These are phyloP conservation scores for Apiotrichum domesticum DNA, from an alignment of 1,284 basidiomycete genomes.

Conservation along the genomic window DNA sequence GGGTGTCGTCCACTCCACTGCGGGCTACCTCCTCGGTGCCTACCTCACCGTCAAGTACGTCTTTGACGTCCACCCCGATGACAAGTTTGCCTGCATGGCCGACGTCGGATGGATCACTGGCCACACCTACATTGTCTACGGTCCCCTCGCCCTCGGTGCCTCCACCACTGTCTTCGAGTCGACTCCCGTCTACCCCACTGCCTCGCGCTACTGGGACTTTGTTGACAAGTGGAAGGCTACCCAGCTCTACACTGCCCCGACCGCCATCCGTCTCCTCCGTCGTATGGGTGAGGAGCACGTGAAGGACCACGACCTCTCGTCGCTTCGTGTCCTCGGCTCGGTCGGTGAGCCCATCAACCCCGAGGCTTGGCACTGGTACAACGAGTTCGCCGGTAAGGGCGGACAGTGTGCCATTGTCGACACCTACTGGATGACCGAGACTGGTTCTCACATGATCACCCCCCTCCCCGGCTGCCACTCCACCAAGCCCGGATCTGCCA, in stretches of 20 bases:
- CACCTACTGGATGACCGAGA: slow-evolving; percentile 97
- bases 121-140: slow-evolving; percentile 96
- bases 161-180: slow-evolving; percentile 93
- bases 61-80: slow-evolving; percentile 89
- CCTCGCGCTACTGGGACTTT: slow-evolving; percentile 93
- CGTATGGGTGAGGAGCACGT: slow-evolving; percentile 83
- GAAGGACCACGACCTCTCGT: slow-evolving; percentile 73
- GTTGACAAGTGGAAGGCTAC: slow-evolving; percentile 91
- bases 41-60: slow-evolving; percentile 91
- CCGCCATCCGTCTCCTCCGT: slow-evolving; percentile 79
- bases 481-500: slow-evolving; percentile 93
- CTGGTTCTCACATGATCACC: slow-evolving; percentile 89
- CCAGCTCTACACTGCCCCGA: slow-evolving; percentile 89
- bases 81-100: slow-evolving; percentile 96
- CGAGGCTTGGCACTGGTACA: slow-evolving; percentile 98
- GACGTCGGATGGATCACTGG: slow-evolving; percentile 99
- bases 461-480: slow-evolving; percentile 92
- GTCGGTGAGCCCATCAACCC: slow-evolving; percentile 99
- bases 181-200: slow-evolving; percentile 93
- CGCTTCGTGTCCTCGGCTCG: slow-evolving; percentile 78
- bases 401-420: slow-evolving; percentile 91
- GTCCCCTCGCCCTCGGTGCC: slow-evolving; percentile 80
- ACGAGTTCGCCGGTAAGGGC: slow-evolving; percentile 77
- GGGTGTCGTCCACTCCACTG: slow-evolving; percentile 43
- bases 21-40: slow-evolving; percentile 59